Base-by-base conservation (phyloP, 1,284 basidiomycete species). In the Malassezia dermatis region DNA sequence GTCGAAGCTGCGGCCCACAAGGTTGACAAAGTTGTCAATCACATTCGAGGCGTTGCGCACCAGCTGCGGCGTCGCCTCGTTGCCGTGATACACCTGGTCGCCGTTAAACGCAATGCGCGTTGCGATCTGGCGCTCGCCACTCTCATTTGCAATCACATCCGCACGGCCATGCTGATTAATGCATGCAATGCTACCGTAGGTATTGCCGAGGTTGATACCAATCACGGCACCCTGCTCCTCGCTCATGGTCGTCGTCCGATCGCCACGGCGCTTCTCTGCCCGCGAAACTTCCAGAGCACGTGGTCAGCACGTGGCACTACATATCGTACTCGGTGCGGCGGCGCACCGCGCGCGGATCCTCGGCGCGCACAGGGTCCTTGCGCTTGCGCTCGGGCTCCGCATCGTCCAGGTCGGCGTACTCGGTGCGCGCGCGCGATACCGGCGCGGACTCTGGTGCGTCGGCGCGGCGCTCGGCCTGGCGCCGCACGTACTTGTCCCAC, bases 141-240 rank as follows among this genome's bases (percentile, higher is more conserved):
- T 93, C 76, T 98, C 91, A 76, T 96, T 96, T 23, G 93, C 55
- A 62, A 98, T 96, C n/a, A 74, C 71, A 45, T 74, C 71, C 13
- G 71, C 71, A 12, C 70, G 65, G 31, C 71, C 71, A 48, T 74
- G 71, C 80, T 95, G 95, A 74, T 89, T 90, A 72, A 95, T 86
- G 58, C 95, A 86, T 21, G 91, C 88, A 67, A 98, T 93, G 43
- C 88, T 91, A 28, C 88, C 87, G 76, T 87, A 96, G 34, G 88
- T 86, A 77, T 94, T 90, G 40, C 94, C 94, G 77, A 96, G 87
- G 80, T 95, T 96, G 79, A 98, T 89, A 53, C 93, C 93, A 53
- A 98, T 77, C 54, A 81, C 77, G 55, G 78, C 76, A 31, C 67
- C 67, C 39, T 66, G 61, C 48, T 58, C 23, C 60, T 68, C 59